Evolutionary conservation across 1,284 basidiomycete genomes (phyloP), one percentile per base, ranked within the genome.

Genomic region (Termitomyces sp.): DNA sequence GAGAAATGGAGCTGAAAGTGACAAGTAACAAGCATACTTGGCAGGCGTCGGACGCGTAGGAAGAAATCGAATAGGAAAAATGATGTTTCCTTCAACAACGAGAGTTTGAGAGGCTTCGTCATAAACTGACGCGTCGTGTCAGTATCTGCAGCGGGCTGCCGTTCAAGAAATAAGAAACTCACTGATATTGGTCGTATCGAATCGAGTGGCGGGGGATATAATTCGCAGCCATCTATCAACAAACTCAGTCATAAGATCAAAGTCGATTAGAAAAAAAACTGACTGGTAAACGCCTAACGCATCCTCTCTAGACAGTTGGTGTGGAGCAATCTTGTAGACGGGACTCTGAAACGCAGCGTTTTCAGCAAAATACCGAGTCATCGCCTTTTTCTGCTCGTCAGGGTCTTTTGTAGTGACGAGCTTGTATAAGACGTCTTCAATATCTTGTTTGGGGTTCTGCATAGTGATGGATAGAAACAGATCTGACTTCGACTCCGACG

Each of bases 281-380:
- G 53, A 81, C 79, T 82, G 80, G 62, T 80, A 81, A 38, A 85
- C 75, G 3, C 74, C 77, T 34, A 83, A 68, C 15, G 84, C 66
- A 9, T 65, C 64, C 10, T 80, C 77, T 54, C 82, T 73, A 15
- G 81, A 82, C 42, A 72, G 69, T 5, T 70, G 71, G 0, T 70
- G 73, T 12, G 77, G 66, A 3, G 65, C 52, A 4, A 85, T 76
- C 45, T 67, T 63, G 65, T 75, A 81, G 8, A 83, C 57, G 0
- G 83, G 82, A 64, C 84, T 81, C 38, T 75, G 72, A 63, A 84
- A 83, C 0, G 68, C 72, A 28, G 78, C 79, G 60, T 84, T 73
- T 5, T 71, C 67, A 0, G 75, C 73, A 66, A 80, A 79, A 61
- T 80, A 84, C 46, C 66, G 73, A 44, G 71, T 63, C 5, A 83